Percentiles rank a stretch among this genome's conserved stretches.
Evolutionary conservation across 164 flowering plant genomes (phyloP).

Genomic region (Aristolochia californica): DNA sequence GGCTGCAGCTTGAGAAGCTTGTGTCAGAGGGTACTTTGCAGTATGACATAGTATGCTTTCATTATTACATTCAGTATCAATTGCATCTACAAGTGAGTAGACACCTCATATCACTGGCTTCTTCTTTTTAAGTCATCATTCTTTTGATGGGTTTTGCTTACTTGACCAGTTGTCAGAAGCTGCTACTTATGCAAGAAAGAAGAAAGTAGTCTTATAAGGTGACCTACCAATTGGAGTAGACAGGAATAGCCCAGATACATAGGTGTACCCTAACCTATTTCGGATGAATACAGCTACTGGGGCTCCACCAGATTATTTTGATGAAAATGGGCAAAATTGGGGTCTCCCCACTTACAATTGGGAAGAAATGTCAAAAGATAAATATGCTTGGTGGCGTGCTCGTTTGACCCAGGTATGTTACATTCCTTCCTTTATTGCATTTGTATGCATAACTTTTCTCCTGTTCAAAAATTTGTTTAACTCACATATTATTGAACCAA

Average conservation of each 20-base stretch:
- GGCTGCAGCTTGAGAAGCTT: conserved; percentile 82
- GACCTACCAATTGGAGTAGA: conserved; percentile 96
- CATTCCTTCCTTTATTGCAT: neutral
- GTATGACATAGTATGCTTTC: conserved; percentile 67
- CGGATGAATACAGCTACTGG: conserved; percentile 96
- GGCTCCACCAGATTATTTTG: conserved; percentile 94
- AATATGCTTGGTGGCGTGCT: conserved; percentile 98
- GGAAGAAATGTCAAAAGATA: conserved; percentile 98
- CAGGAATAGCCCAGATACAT: conserved; percentile 90
- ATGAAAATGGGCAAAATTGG: conserved; percentile 96
- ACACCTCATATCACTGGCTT: neutral
- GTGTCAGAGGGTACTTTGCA: conserved; percentile 66
- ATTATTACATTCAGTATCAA: conserved; percentile 83
- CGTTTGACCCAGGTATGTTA: conserved; percentile 78
- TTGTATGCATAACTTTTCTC: neutral
- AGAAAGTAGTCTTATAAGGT: conserved; percentile 81
- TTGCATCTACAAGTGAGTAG: conserved; percentile 67
- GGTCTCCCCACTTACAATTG: conserved; percentile 95
- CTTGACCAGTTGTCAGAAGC: conserved; percentile 65
- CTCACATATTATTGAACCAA: conserved; percentile 2
- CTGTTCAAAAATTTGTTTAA: neutral
- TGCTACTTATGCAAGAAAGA: conserved; percentile 76
- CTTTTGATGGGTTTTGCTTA: conserved; percentile 2
- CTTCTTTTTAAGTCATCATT: neutral
- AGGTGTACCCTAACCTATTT: conserved; percentile 86